phyloP scores from a whole-genome alignment of 2,329 filamentous ascomycete genomes.

The Epichloe typhina region DNA sequence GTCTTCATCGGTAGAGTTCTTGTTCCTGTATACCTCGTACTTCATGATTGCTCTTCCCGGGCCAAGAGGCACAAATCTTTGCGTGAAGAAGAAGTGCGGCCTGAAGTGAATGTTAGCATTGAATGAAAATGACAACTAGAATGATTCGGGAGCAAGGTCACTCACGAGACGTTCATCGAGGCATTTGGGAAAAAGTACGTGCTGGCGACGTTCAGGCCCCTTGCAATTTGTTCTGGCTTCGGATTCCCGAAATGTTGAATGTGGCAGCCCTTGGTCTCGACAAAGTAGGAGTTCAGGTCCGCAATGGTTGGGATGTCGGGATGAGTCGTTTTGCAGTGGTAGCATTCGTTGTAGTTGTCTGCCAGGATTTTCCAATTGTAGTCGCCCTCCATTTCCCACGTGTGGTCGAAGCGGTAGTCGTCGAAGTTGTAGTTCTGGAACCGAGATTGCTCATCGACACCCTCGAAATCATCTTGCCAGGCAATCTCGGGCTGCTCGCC shows the following conservation, averaged over 20 bases:
- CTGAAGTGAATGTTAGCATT: constrained; percentile 15
- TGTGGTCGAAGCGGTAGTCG: constrained; percentile 43
- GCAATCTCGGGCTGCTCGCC: constrained; percentile 29
- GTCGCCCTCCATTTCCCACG: constrained; percentile 41
- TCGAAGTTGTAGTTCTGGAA: constrained; percentile 34
- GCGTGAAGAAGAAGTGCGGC: constrained; percentile 51
- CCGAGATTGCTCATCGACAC: constrained; percentile 30
- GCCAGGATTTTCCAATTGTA: constrained; percentile 49
- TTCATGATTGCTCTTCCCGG: constrained; percentile 40
- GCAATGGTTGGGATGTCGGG: constrained; percentile 44
- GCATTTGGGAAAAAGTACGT: constrained; percentile 39
- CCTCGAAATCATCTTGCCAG: constrained; percentile 39
- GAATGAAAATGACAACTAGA: not conserved
- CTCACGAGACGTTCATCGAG: constrained; percentile 37
- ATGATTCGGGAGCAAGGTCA: not conserved
- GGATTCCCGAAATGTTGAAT: constrained; percentile 37
- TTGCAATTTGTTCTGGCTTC: constrained; percentile 32
- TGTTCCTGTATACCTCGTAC: constrained; percentile 52
- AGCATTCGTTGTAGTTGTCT: constrained; percentile 56
- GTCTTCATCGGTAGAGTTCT: constrained; percentile 42
- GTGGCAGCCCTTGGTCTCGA: constrained; percentile 32
- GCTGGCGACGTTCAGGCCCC: constrained; percentile 30
- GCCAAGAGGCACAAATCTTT: constrained; percentile 44
- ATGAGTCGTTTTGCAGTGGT: constrained; percentile 47
- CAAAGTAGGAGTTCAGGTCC: constrained; percentile 41